Percentiles rank a stretch among this genome's conserved stretches.
Conservation (phyloP, 2,329 filamentous ascomycete genomes). For the Penicillium aurantiogriseum region DNA sequence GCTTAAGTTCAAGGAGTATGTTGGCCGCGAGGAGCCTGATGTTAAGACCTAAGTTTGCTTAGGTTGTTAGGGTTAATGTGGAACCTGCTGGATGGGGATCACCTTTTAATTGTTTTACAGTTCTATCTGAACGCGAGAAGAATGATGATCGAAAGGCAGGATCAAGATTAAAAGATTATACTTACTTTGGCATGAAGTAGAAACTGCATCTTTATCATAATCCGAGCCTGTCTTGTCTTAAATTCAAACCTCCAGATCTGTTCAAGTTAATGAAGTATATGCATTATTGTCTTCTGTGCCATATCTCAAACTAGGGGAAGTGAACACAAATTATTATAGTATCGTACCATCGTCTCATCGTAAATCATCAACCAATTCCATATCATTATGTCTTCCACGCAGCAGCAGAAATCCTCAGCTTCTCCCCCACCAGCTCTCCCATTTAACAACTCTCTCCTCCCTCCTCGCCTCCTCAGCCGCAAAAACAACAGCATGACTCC, state of each 20-base stretch:
- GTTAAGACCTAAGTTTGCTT: constrained; percentile 74
- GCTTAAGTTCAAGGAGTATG: constrained; percentile 88
- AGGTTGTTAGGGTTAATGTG: constrained; percentile 9
- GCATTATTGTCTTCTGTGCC: background rate
- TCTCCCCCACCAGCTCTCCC: constrained; percentile 71
- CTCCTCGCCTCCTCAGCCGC: constrained; percentile 83
- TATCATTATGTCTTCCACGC: background rate
- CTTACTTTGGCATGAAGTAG: background rate
- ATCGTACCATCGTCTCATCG: constrained; percentile 1
- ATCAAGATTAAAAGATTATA: constrained; percentile 6
- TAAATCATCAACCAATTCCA: background rate
- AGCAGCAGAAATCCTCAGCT: constrained; percentile 40
- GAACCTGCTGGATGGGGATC: constrained; percentile 27
- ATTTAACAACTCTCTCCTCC: constrained; percentile 68
- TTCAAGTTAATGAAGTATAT: background rate
- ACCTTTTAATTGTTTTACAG: constrained; percentile 16
- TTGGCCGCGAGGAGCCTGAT: constrained; percentile 89
- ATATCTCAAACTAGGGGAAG: background rate
- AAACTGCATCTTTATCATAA: constrained; percentile 5
- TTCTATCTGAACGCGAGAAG: constrained; percentile 9
- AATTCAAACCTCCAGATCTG: background rate
- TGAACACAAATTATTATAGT: background rate
- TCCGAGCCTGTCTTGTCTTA: background rate
- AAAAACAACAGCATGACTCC: constrained; percentile 90
- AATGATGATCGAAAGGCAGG: constrained; percentile 19